Conservation (phyloP, 2,329 filamentous ascomycete species). For the Cladosporium colombiae region DNA sequence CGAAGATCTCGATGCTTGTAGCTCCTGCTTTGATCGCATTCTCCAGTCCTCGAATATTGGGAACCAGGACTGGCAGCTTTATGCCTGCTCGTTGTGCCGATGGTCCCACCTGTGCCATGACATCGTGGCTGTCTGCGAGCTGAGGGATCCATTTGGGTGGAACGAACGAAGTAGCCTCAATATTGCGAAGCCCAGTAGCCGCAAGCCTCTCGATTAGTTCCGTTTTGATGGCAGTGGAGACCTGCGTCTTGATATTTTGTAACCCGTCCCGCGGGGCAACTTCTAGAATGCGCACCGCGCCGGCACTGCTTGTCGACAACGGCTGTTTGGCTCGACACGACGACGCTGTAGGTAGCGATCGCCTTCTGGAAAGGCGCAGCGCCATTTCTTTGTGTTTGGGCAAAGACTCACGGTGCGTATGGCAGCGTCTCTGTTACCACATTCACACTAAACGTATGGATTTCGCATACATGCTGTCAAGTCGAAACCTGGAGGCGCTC, state of each 20-base stretch:
- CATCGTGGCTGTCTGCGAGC: constrained; percentile 32
- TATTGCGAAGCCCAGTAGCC: constrained; percentile 51
- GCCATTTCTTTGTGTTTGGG: neutral
- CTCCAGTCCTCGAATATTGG: constrained; percentile 50
- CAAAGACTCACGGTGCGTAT: neutral
- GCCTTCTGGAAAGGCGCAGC: neutral
- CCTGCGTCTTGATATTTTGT: constrained; percentile 54
- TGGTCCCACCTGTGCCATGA: constrained; percentile 18
- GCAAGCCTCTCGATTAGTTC: constrained; percentile 51
- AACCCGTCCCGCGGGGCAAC: constrained; percentile 56
- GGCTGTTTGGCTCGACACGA: neutral
- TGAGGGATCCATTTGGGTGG: constrained; percentile 58
- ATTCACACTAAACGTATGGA: neutral
- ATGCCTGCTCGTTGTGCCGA: neutral
- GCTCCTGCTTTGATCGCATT: constrained; percentile 54
- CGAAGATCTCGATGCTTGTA: constrained; percentile 44
- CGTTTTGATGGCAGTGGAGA: constrained; percentile 51
- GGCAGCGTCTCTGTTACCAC: neutral
- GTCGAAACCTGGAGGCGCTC: neutral
- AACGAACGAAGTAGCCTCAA: constrained; percentile 57
- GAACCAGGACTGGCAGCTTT: constrained; percentile 42
- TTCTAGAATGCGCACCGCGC: constrained; percentile 55
- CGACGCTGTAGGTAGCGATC: neutral
- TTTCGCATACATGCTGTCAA: neutral
- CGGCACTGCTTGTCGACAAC: neutral